These are phyloP conservation scores for Graphilbum fragrans DNA, from an alignment of 2,329 filamentous ascomycete genomes.

Conservation along the genomic window DNA sequence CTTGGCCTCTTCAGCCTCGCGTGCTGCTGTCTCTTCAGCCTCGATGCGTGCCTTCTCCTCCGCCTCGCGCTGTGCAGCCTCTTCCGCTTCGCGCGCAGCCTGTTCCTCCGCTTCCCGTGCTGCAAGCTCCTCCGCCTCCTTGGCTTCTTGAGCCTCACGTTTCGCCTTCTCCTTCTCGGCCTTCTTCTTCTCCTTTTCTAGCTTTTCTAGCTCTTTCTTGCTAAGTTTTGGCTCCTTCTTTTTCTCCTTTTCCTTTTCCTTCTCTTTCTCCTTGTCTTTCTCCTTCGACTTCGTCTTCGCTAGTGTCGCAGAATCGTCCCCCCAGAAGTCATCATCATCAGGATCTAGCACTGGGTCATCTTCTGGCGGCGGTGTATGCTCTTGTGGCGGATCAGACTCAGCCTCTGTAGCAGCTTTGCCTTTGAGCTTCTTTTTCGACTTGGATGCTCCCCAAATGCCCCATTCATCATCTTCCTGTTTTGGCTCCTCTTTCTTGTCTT, in stretches of 20 bases:
- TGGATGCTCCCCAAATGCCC: slow-evolving; percentile 18
- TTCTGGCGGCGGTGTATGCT: slow-evolving; percentile 33
- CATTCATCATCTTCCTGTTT: slow-evolving; percentile 24
- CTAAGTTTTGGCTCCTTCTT: slow-evolving; percentile 31
- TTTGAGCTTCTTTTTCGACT: slow-evolving; percentile 17
- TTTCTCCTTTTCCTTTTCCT: slow-evolving; percentile 17
- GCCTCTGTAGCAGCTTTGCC: slow-evolving; percentile 20
- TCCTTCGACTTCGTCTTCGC: slow-evolving; percentile 30
- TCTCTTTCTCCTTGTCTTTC: slow-evolving; percentile 15
- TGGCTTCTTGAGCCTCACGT: slow-evolving; percentile 20
- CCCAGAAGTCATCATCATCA: slow-evolving; percentile 21
- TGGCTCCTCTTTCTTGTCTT: slow-evolving; percentile 31
- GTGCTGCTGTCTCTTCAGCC: slow-evolving; percentile 15
- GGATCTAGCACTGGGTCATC: slow-evolving; percentile 30
- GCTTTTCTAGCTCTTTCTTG: slow-evolving; percentile 38
- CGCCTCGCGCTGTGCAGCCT: slow-evolving; percentile 24
- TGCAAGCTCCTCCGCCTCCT: slow-evolving; percentile 25
- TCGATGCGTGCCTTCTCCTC: slow-evolving; percentile 20
- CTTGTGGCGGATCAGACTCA: slow-evolving; percentile 29
- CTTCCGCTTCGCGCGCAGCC: slow-evolving; percentile 25
- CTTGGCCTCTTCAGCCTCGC: slow-evolving; percentile 21
- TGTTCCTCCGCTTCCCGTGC: slow-evolving; percentile 19
- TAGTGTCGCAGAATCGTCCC: slow-evolving; percentile 17
- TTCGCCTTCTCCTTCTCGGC: slow-evolving; percentile 31
- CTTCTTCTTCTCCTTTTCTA: slow-evolving; percentile 27